Evolutionary conservation across 2,329 filamentous ascomycete species (phyloP).

Genomic region (Monosporascus sp.): DNA sequence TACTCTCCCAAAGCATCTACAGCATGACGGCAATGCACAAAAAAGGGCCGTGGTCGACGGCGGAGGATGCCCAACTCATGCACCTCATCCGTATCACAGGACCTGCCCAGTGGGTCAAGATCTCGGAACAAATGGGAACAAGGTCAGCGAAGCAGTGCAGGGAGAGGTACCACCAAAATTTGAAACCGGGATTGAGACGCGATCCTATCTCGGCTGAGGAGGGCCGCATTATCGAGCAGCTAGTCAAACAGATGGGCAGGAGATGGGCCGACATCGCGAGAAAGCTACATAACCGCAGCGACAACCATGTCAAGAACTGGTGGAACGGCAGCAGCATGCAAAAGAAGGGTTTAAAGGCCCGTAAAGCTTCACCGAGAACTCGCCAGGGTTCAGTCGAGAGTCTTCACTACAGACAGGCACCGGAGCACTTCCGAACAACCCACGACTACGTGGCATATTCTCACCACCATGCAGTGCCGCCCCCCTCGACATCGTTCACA

Average conservation of each 20-base stretch:
- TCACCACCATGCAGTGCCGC: slow-evolving; percentile 13
- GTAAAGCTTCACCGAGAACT: slow-evolving; percentile 26
- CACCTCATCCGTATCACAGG: slow-evolving; percentile 67
- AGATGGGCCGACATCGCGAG: slow-evolving; percentile 92
- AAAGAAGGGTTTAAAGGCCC: slow-evolving; percentile 47
- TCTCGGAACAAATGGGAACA: slow-evolving; percentile 68
- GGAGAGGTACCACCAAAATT: slow-evolving; percentile 89
- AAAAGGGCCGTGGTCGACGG: slow-evolving; percentile 78
- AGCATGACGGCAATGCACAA: slow-evolving; percentile 15
- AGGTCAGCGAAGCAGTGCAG: slow-evolving; percentile 92
- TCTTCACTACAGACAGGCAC: slow-evolving; percentile 1
- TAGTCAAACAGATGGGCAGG: slow-evolving; percentile 76
- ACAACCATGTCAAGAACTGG: slow-evolving; percentile 97
- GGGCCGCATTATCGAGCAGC: slow-evolving; percentile 66
- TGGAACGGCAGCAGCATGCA: slow-evolving; percentile 94
- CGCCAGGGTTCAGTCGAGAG: slow-evolving; percentile 25
- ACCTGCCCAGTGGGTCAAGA: slow-evolving; percentile 84
- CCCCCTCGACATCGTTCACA: slow-evolving; percentile 9
- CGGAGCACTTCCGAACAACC: neutral
- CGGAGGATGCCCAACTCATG: slow-evolving; percentile 68
- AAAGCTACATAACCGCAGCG: slow-evolving; percentile 75
- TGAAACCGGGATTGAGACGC: slow-evolving; percentile 72
- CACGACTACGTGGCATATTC: slow-evolving; percentile 15
- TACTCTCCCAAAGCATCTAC: too few relatives aligned
- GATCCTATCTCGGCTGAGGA: slow-evolving; percentile 69